A percentile compares a stretch with the other conserved stretches of the same genome.
Evolutionary conservation across 176 grass and related monocot genomes (phyloP).

Genomic region (Chloris gayana): DNA sequence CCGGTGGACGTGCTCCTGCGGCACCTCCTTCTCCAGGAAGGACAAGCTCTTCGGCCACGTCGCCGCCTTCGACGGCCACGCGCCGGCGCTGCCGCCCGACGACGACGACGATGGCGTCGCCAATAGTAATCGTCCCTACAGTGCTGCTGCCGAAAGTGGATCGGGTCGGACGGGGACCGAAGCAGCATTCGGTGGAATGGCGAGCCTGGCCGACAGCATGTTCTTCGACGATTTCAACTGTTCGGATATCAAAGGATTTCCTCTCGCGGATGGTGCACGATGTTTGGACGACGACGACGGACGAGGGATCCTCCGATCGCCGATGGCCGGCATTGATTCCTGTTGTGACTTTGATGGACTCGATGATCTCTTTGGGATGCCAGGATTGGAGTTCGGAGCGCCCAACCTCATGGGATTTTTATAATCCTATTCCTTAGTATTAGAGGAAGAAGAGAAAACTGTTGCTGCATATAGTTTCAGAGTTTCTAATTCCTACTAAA

Average conservation of each 20-base stretch:
- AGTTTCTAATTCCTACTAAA: background rate
- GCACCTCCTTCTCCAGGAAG: conserved; percentile 84
- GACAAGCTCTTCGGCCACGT: conserved; percentile 94
- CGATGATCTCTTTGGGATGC: conserved; percentile 43
- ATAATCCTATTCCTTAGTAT: background rate
- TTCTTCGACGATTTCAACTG: conserved; percentile 25
- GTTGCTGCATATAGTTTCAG: background rate
- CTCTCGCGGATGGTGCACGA: conserved; percentile 14
- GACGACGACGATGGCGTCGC: conserved; percentile 6
- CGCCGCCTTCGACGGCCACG: conserved; percentile 80
- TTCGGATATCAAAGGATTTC: conserved; percentile 27
- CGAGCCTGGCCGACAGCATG: conserved; percentile 18
- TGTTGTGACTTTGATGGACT: conserved; percentile 50
- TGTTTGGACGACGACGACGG: conserved; percentile 11
- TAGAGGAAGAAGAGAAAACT: background rate
- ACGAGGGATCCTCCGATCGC: background rate
- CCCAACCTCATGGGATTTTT: background rate
- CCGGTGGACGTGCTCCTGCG: conserved; percentile 86
- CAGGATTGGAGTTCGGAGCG: conserved; percentile 44
- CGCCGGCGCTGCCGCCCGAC: conserved; percentile 48
- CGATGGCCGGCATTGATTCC: conserved; percentile 38
- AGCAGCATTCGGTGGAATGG: conserved; percentile 16
- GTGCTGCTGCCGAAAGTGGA: background rate
- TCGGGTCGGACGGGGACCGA: background rate
- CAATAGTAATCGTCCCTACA: background rate